phyloP scores from a whole-genome alignment of 495 filamentous ascomycete species.

The Trichoderma gamsii region DNA sequence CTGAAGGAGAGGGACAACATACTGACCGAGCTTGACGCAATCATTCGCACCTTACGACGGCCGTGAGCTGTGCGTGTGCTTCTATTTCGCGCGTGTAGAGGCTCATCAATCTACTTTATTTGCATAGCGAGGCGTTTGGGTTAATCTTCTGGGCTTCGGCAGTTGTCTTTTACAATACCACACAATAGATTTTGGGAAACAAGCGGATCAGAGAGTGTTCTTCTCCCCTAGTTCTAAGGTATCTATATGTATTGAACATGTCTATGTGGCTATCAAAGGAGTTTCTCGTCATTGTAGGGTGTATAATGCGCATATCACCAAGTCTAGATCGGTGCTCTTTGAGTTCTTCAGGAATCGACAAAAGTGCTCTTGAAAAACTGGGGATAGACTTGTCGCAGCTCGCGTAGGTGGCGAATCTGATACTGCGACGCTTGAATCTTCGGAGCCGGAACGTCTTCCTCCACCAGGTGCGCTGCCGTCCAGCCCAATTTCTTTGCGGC shows the following conservation, averaged over 20 bases:
- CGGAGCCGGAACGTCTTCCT: constrained; percentile 57
- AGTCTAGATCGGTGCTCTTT: background rate
- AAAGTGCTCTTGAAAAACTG: constrained; percentile 62
- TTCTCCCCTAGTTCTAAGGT: constrained; percentile 13
- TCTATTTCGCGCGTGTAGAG: background rate
- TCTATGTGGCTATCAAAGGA: background rate
- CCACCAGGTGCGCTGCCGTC: constrained; percentile 75
- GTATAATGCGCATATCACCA: background rate
- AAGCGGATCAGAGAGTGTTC: background rate
- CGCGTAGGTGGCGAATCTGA: constrained; percentile 63
- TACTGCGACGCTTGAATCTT: constrained; percentile 55
- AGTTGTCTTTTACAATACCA: background rate
- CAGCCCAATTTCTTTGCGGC: constrained; percentile 70
- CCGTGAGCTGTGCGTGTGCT: constrained; percentile 27
- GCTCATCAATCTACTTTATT: background rate
- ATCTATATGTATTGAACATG: constrained; percentile 9
- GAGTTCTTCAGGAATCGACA: background rate
- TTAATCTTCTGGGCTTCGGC: background rate
- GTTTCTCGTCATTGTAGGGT: background rate
- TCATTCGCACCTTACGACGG: constrained; percentile 54
- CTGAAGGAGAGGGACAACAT: constrained; percentile 65
- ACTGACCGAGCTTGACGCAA: constrained; percentile 58
- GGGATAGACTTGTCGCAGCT: constrained; percentile 67
- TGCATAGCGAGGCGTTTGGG: constrained; percentile 12
- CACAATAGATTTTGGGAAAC: background rate